Percentiles rank a stretch among this genome's conserved stretches.
Conservation (phyloP, 495 filamentous ascomycete genomes). For the Xylaria castorea region DNA sequence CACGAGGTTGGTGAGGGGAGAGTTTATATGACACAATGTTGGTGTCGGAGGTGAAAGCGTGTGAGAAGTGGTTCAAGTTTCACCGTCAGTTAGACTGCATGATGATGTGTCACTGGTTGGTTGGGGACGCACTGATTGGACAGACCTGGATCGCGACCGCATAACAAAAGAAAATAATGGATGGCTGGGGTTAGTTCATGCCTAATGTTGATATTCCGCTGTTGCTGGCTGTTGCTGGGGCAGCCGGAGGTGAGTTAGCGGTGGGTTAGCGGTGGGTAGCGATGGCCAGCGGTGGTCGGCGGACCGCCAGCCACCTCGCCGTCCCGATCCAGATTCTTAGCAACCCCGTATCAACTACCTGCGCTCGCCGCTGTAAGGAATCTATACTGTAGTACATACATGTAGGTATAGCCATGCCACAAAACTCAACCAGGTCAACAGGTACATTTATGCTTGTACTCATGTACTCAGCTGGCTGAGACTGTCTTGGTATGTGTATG, state of each 20-base stretch:
- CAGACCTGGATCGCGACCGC: constrained; percentile 28
- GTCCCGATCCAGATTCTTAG: constrained; percentile 4
- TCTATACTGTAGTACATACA: too few relatives aligned
- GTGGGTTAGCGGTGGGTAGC: too few relatives aligned
- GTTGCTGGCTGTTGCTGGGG: constrained; percentile 35
- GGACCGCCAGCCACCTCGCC: constrained; percentile 15
- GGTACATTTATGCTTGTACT: too few relatives aligned
- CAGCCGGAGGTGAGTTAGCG: constrained; percentile 37
- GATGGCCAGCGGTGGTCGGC: neutral
- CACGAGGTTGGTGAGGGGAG: constrained; percentile 18
- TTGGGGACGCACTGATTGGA: constrained; percentile 34
- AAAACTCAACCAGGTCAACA: too few relatives aligned
- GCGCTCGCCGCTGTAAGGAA: too few relatives aligned
- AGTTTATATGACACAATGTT: constrained; percentile 30
- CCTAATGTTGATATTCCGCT: constrained; percentile 32
- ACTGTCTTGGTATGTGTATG: neutral
- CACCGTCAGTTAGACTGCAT: constrained; percentile 37
- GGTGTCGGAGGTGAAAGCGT: neutral
- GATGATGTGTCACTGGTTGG: constrained; percentile 38
- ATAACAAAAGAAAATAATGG: constrained; percentile 29
- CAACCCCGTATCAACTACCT: neutral
- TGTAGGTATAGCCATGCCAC: too few relatives aligned
- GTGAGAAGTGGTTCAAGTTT: constrained; percentile 23
- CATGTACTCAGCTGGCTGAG: neutral
- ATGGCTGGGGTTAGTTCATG: constrained; percentile 29